Evolutionary conservation across 2,329 filamentous ascomycete genomes (phyloP).

Genomic region (Calycina herbarum): DNA sequence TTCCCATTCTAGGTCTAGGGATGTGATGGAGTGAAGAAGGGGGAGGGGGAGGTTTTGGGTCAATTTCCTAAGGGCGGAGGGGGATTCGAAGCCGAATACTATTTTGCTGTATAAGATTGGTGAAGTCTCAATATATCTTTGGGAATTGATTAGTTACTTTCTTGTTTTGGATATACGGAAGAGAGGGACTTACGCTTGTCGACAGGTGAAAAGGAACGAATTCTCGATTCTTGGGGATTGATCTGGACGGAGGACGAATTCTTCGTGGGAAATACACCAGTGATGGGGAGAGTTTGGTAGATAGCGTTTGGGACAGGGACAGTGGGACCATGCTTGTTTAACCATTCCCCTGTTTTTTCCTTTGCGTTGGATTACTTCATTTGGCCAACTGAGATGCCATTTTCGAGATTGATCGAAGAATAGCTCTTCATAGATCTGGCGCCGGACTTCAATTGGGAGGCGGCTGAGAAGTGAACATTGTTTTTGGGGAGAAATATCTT

Average conservation of each 20-base stretch:
- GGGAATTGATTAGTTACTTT: not conserved
- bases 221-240: not conserved
- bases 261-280: not conserved
- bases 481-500: not conserved
- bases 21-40: not conserved
- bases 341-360: not conserved
- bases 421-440: not conserved
- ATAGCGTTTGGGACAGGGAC: not conserved
- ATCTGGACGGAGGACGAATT: not conserved
- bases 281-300: not conserved
- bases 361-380: not conserved
- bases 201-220: not conserved
- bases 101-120: not conserved
- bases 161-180: not conserved
- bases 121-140: not conserved
- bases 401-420: not conserved
- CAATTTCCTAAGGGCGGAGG: not conserved
- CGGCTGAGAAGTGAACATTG: not conserved
- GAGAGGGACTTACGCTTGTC: conserved; percentile 1
- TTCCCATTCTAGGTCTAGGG: not conserved
- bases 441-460: not conserved
- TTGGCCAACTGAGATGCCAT: not conserved
- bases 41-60: not conserved
- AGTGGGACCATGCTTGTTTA: not conserved
- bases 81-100: not conserved